A percentile compares a stretch with the other conserved stretches of the same genome.
Conservation (phyloP, 2,329 filamentous ascomycete genomes). For the Cercospora janseana region DNA sequence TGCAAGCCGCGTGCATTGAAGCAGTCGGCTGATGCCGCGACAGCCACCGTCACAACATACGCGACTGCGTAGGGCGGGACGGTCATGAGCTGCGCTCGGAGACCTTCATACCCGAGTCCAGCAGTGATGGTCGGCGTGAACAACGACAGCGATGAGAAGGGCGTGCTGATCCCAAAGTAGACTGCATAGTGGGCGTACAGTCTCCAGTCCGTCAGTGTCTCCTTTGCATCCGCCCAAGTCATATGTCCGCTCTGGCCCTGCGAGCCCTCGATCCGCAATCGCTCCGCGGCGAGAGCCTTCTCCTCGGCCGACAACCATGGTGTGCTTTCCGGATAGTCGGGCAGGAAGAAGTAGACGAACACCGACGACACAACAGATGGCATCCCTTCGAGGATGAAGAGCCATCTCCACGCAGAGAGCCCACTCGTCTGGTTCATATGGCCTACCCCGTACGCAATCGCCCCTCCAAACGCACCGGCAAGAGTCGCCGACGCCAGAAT, state of each 20-base stretch:
- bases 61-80: slow-evolving; percentile 36
- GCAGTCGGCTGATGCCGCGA: slow-evolving; percentile 60
- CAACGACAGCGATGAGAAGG: slow-evolving; percentile 30
- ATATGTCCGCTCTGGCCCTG: slow-evolving; percentile 44
- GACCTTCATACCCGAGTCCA: slow-evolving; percentile 60
- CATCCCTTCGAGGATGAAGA: slow-evolving; percentile 63
- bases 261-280: slow-evolving; percentile 46
- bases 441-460: slow-evolving; percentile 48
- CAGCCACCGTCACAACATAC: slow-evolving; percentile 47
- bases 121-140: slow-evolving; percentile 53
- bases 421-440: slow-evolving; percentile 57
- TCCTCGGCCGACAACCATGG: slow-evolving; percentile 45
- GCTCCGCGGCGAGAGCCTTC: slow-evolving; percentile 42
- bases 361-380: slow-evolving; percentile 53
- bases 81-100: slow-evolving; percentile 43
- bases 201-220: slow-evolving; percentile 51
- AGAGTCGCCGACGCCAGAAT: slow-evolving; percentile 37
- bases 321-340: slow-evolving; percentile 53
- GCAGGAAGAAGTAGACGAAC: slow-evolving; percentile 55
- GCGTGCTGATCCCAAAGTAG: slow-evolving; percentile 49
- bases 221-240: slow-evolving; percentile 51
- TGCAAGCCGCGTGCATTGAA: slow-evolving; percentile 58
- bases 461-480: slow-evolving; percentile 38
- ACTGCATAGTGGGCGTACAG: slow-evolving; percentile 54
- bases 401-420: slow-evolving; percentile 67